A percentile compares a stretch with the other conserved stretches of the same genome.
These are phyloP conservation scores for Lolium rigidum DNA, from an alignment of 176 grass and related monocot genomes.

Conservation along the genomic window DNA sequence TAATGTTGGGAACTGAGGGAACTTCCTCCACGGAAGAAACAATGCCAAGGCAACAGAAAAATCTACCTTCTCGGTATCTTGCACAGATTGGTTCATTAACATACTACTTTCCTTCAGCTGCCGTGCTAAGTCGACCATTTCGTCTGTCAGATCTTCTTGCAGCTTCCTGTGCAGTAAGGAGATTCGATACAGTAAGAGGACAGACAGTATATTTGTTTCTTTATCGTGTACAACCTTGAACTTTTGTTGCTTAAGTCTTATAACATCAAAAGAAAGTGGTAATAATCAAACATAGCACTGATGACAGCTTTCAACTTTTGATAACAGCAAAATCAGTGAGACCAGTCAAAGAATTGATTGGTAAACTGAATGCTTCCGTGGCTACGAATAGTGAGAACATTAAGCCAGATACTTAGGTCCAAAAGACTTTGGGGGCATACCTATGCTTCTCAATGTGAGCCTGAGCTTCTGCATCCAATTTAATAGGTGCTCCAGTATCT, in stretches of 20 bases:
- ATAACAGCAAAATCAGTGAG: not conserved
- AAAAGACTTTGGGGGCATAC: conserved; percentile 29
- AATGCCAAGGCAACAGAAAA: conserved; percentile 11
- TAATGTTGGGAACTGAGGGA: not conserved
- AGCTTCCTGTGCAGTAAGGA: conserved; percentile 62
- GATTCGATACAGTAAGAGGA: conserved; percentile 3
- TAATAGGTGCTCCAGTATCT: conserved; percentile 64
- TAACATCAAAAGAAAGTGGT: not conserved
- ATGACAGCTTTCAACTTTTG: not conserved
- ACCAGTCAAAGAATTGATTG: not conserved
- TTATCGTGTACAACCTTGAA: conserved; percentile 2
- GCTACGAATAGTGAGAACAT: not conserved
- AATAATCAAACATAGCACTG: not conserved
- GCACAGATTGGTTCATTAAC: conserved; percentile 82
- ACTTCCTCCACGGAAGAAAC: not conserved
- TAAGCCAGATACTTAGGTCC: not conserved
- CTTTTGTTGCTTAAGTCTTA: not conserved
- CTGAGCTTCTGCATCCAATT: conserved; percentile 79
- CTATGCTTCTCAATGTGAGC: conserved; percentile 90
- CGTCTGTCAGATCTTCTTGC: conserved; percentile 94
- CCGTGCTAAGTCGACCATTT: conserved; percentile 84
- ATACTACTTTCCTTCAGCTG: conserved; percentile 87
- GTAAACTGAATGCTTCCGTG: not conserved
- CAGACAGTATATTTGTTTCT: not conserved
- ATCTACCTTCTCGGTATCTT: conserved; percentile 75